phyloP scores from a whole-genome alignment of 2,329 filamentous ascomycete species.

The Incumbomyces delicatus region DNA sequence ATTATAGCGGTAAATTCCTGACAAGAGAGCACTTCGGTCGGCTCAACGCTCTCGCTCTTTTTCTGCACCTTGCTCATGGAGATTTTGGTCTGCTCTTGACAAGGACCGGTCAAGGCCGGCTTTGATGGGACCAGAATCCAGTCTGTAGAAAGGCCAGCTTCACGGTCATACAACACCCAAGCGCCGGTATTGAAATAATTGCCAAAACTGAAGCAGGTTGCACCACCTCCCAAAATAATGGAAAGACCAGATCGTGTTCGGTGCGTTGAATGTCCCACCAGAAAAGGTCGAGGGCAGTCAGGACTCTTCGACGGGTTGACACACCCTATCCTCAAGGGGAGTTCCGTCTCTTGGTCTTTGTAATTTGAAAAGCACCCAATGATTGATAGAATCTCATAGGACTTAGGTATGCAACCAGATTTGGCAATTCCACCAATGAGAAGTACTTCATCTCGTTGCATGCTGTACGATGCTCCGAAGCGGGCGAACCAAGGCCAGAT shows the following conservation, averaged over 20 bases:
- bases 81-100: conserved; percentile 8
- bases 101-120: conserved; percentile 9
- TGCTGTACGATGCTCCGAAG: conserved; percentile 44
- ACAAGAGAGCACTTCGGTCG: conserved; percentile 7
- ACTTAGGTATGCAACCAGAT: conserved; percentile 28
- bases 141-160: conserved; percentile 20
- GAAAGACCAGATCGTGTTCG: conserved; percentile 41
- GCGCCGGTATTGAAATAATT: conserved; percentile 67
- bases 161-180: conserved; percentile 36
- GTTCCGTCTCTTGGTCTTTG: conserved; percentile 18
- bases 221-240: conserved; percentile 66
- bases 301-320: conserved; percentile 22
- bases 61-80: background rate
- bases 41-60: conserved; percentile 7
- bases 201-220: conserved; percentile 84
- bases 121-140: conserved; percentile 25
- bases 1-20: conserved; percentile 49
- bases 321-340: conserved; percentile 21
- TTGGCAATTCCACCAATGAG: conserved; percentile 44
- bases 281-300: conserved; percentile 49
- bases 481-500: conserved; percentile 28
- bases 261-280: conserved; percentile 58
- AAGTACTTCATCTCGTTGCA: conserved; percentile 36
- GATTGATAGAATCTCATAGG: conserved; percentile 46
- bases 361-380: conserved; percentile 19